Evolutionary conservation across 768 basidiomycete species (phyloP), one percentile per base, ranked within the genome.

Genomic region (Lentinula detonsa): DNA sequence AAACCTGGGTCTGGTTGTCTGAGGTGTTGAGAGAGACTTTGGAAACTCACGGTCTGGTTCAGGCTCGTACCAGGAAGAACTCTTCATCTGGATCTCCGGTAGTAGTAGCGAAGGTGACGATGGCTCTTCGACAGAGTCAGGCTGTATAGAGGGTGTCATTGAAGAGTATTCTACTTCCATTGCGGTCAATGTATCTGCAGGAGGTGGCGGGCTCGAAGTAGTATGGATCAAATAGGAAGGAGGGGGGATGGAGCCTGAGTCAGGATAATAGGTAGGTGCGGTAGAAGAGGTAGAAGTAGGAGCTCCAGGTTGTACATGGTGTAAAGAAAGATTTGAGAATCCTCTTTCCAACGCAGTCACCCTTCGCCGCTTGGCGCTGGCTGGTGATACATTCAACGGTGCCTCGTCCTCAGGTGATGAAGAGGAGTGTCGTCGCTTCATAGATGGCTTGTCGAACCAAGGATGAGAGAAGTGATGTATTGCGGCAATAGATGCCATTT

Each of bases 81-180:
- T 66, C 62, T 83, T 84, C 89, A 91, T 91, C 50, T 78, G 81
- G 2, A 85, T 75, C 59, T 90, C 88, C 18, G 74, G 79, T 8
- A 74, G 66, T 16, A 65, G 57, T 0, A 73, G 71, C 7, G 63
- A 60, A 42, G 64, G 63, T 2, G 63, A 61, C 18, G 73, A 71
- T 46, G 60, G 61, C 13, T 65, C 64, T 23, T 62, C 63, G n/a
- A 59, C 55, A 8, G 58, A 40, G 28, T 51, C 57, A 7, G 59
- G 59, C 34, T 51, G 59, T 31, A 63, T 53, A 23, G 48, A 37
- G 31, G 57, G 56, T 46, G 33, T 5, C 16, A 28, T 23, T 57
- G 57, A 43, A 31, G 61, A 49, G 7, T 59, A 46, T 31, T 59
- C 57, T 10, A 59, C 48, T 45, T 59, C 57, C 57, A 59, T 59